Evolutionary conservation across 225 moss, liverwort and hornwort species (phyloP), one percentile per base, ranked within the genome.

Genomic region (Neckera pumila): DNA sequence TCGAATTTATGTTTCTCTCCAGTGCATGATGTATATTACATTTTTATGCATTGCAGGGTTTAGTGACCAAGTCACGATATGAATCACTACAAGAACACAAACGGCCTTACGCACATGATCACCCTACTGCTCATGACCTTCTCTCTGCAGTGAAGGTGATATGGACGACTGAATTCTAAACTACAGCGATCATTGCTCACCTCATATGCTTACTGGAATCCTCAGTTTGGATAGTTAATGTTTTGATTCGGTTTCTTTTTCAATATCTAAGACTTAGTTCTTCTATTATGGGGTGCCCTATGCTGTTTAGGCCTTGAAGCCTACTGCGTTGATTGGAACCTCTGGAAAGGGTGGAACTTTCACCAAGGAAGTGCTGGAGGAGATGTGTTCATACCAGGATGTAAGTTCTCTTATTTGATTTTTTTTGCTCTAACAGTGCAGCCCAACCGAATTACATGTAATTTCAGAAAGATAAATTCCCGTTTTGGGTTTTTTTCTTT

Each of bases 271-370:
- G 34, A 63, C 63, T 59, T 66, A 23, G 51, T 47, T 77, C 56
- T 80, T 84, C 79, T 80, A 64, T 59, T 17, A 17, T 78, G 51
- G 75, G 34, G 15, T 82, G 36, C 65, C 28, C 16, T 82, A 78
- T 86, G 79, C 57, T 57, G 77, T 86, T 78, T 88, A 98, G 98
- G 95, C 89, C 67, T 90, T 98, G 83, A 92, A 91, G 87, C 97
- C 98, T 81, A 95, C 95, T 43, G 95, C 95, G 53, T 92, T 98
- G 71, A 93, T 98, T 70, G 98, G 97, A 75, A 94, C 96, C 49
- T 97, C 97, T 89, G 94, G 96, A 66, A 95, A 95, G 86, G 94
- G 95, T 66, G 92, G 91, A 82, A 94, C 97, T 42, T 97, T 97
- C 87, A 95, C 97, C 63, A 93, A 95, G 89, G 98, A 96, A 92